Percentiles rank a stretch among this genome's conserved stretches.
Evolutionary conservation across 2,329 filamentous ascomycete genomes (phyloP).

Genomic region (Penicillium concentricum): DNA sequence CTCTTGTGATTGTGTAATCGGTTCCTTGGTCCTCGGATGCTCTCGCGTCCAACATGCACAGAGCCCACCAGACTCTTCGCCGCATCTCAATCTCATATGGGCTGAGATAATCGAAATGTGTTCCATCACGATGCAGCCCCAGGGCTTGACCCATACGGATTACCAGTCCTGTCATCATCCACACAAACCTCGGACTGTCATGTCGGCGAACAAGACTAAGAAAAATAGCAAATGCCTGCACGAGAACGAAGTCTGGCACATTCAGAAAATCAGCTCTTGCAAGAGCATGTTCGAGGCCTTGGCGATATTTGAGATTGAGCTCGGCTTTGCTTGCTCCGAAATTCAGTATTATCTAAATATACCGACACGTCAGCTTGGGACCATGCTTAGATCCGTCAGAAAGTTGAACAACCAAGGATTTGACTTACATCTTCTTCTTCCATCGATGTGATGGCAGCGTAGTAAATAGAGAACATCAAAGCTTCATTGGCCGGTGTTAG

Average conservation of each 20-base stretch:
- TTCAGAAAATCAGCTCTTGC: constrained; percentile 24
- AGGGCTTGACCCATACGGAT: constrained; percentile 22
- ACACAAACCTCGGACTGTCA: constrained; percentile 23
- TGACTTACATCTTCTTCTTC: constrained; percentile 56
- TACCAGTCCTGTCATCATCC: constrained; percentile 25
- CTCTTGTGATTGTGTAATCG: constrained; percentile 58
- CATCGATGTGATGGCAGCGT: constrained; percentile 56
- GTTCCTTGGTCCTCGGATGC: constrained; percentile 64
- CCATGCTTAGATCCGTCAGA: neutral
- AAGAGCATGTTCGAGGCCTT: constrained; percentile 21
- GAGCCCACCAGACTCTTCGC: constrained; percentile 39
- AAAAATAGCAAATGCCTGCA: constrained; percentile 21
- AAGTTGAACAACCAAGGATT: neutral
- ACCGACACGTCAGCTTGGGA: neutral
- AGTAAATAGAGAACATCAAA: constrained; percentile 59
- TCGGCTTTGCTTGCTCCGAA: constrained; percentile 21
- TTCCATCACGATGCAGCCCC: constrained; percentile 22
- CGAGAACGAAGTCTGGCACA: constrained; percentile 15
- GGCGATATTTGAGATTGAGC: constrained; percentile 18
- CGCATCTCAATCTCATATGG: constrained; percentile 52
- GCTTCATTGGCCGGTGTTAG: constrained; percentile 51
- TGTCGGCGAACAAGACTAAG: constrained; percentile 19
- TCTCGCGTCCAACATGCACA: constrained; percentile 56
- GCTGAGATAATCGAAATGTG: constrained; percentile 38
- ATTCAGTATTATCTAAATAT: constrained; percentile 12